Percentiles rank a stretch among this genome's conserved stretches.
Conservation (phyloP, 1,139 yeast genomes). For the Taphrina flavorubra region DNA sequence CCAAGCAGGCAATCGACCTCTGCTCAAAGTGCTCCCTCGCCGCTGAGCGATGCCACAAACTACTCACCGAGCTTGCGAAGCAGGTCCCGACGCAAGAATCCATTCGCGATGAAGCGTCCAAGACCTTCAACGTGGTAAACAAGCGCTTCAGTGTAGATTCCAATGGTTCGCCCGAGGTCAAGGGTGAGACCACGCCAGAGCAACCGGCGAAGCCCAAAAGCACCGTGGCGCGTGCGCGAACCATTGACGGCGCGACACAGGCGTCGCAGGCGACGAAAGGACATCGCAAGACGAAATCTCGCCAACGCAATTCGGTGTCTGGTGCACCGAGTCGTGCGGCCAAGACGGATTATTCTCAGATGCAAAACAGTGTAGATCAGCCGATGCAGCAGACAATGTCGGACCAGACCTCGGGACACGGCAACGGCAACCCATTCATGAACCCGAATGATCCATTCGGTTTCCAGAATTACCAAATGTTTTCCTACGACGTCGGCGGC, state of each 20-base stretch:
- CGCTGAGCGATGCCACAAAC: slow-evolving; percentile 47
- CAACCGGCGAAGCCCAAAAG: background rate
- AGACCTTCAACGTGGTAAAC: background rate
- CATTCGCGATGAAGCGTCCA: slow-evolving; percentile 17
- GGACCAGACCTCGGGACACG: background rate
- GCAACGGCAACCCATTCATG: background rate
- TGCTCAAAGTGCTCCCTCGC: slow-evolving; percentile 32
- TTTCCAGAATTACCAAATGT: slow-evolving; percentile 5
- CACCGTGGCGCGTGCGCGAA: background rate
- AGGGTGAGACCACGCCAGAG: background rate
- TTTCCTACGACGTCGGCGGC: background rate
- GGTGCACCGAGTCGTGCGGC: background rate
- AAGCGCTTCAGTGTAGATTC: background rate
- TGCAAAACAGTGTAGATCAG: background rate
- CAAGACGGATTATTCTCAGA: background rate
- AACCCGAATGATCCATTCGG: background rate
- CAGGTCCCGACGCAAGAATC: slow-evolving; percentile 44
- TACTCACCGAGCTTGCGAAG: slow-evolving; percentile 47
- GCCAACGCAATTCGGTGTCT: slow-evolving; percentile 1
- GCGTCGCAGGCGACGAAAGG: slow-evolving; percentile 4
- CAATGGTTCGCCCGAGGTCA: background rate
- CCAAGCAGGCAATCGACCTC: slow-evolving; percentile 25
- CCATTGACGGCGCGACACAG: background rate
- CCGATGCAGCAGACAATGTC: background rate
- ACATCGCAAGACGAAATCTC: slow-evolving; percentile 4